phyloP scores from a whole-genome alignment of 257 asterid species.

The Penstemon newberryi region DNA sequence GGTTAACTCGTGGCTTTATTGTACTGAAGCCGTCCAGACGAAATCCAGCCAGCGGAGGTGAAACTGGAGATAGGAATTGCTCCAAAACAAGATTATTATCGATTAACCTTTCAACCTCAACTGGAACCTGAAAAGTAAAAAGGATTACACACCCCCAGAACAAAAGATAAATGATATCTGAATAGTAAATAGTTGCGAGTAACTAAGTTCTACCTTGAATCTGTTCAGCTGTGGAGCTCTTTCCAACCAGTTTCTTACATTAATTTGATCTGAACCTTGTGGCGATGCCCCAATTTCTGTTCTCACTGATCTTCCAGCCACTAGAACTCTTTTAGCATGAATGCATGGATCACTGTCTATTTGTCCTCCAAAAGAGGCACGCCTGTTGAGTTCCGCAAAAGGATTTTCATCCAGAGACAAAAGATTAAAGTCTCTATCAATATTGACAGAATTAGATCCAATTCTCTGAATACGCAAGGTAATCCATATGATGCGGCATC shows the following conservation, averaged over 20 bases:
- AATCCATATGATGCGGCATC: conserved; percentile 93
- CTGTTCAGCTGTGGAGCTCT: conserved; percentile 73
- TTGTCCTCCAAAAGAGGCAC: conserved; percentile 89
- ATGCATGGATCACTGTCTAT: conserved; percentile 74
- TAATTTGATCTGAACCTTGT: conserved; percentile 64
- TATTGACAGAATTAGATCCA: conserved; percentile 76
- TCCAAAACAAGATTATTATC: conserved; percentile 84
- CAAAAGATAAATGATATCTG: conserved; percentile 3
- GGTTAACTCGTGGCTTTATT: conserved; percentile 74
- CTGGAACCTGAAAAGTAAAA: conserved; percentile 67
- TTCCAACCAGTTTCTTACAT: conserved; percentile 84
- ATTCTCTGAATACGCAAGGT: conserved; percentile 68
- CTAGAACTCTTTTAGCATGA: conserved; percentile 83
- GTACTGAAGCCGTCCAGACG: conserved; percentile 91
- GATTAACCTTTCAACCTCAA: conserved; percentile 80
- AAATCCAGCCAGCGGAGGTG: conserved; percentile 92
- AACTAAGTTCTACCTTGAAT: conserved; percentile 67
- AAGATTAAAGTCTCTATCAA: conserved; percentile 65
- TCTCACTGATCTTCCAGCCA: conserved; percentile 62
- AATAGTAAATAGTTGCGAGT: conserved; percentile 15
- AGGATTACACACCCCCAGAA: conserved; percentile 11
- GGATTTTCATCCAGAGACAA: conserved; percentile 91
- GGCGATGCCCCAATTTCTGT: conserved; percentile 55
- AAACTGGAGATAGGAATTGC: conserved; percentile 73
- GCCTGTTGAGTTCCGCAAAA: conserved; percentile 59